Evolutionary conservation across 495 filamentous ascomycete genomes (phyloP), one percentile per base, ranked within the genome.

Genomic region (Tuber umbilicatum): DNA sequence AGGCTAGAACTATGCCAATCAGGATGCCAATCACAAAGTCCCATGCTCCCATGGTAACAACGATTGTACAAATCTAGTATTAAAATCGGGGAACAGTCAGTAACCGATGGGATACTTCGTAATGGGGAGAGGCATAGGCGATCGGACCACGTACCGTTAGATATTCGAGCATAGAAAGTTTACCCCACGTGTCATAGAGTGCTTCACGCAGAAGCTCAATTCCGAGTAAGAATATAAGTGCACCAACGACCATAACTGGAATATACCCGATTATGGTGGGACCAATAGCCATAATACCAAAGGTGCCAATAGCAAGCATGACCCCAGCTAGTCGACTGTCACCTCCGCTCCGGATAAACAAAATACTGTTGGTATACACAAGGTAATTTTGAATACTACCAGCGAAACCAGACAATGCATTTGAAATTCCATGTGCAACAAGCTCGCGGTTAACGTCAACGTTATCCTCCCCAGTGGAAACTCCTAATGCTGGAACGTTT

Each of bases 321-420:
- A 95, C 80, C 16, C 95, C 95, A 27, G 93, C 95, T 37, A 96
- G 81, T 68, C 95, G 90, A 76, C 90, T 95, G 79, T 94, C 87
- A 21, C 94, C 95, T 37, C 95, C 95, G 69, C 92, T 95, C 21
- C 90, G 88, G 79, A 97, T 97, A 84, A 99, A 97, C 37, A 99
- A 86, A n/a, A 94, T 86, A 80, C 92, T 97, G 78, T 99, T 99
- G 69, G 93, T 94, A 79, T 97, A 99, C 17, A 98, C 95, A 27
- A 98, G 87, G 80, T 99, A 99, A 82, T 99, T 99, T 82, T 98
- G 95, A 71, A 99, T 94, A 81, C 94, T 97, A 31, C 95, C 95
- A 7, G 86, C 85, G 72, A 89, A 86, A 9, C 95, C 95, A 16
- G 95, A 97, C 12, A 98, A 77, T 31, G 92, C 91, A 84, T 99